Evolutionary conservation across 208 protist genomes (phyloP).

Genomic region (Trypanosomatidae sp.): DNA sequence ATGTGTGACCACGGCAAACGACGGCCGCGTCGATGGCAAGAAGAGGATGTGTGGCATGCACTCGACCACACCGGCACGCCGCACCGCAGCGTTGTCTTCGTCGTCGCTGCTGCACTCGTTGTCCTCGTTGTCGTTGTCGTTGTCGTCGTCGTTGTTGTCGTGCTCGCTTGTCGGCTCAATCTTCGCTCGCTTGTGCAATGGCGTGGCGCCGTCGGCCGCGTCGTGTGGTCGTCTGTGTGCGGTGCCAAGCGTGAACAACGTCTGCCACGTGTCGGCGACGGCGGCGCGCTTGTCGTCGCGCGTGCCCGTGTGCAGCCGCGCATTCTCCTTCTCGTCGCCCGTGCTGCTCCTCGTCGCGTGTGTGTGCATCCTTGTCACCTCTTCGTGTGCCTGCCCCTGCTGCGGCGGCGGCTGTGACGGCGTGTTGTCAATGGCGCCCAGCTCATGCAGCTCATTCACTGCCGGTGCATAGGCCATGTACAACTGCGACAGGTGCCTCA

Average conservation of each 20-base stretch:
- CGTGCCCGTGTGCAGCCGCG: not conserved
- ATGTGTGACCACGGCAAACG: slow-evolving; percentile 66
- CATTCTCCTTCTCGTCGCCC: not conserved
- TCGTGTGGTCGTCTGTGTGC: no score
- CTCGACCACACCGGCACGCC: slow-evolving; percentile 17
- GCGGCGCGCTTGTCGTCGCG: not conserved
- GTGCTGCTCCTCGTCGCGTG: no score
- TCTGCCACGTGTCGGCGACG: no score
- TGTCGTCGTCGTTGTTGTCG: no score
- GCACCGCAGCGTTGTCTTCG: no score
- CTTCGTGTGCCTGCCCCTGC: not conserved
- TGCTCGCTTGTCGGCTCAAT: no score
- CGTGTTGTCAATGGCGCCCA: slow-evolving; percentile 3
- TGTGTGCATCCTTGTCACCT: no score
- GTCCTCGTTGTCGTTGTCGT: no score
- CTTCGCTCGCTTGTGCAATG: no score
- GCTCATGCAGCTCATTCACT: slow-evolving; percentile 9
- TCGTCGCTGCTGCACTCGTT: no score
- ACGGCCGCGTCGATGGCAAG: slow-evolving; percentile 54
- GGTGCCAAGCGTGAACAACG: no score
- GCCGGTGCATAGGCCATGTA: slow-evolving; percentile 36
- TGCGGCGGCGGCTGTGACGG: not conserved
- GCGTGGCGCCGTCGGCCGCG: no score
- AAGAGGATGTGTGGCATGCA: slow-evolving; percentile 77
- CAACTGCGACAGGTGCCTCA: slow-evolving; percentile 39